These are phyloP conservation scores for Microcos paniculata DNA, from an alignment of 345 rosid genomes.

Conservation along the genomic window DNA sequence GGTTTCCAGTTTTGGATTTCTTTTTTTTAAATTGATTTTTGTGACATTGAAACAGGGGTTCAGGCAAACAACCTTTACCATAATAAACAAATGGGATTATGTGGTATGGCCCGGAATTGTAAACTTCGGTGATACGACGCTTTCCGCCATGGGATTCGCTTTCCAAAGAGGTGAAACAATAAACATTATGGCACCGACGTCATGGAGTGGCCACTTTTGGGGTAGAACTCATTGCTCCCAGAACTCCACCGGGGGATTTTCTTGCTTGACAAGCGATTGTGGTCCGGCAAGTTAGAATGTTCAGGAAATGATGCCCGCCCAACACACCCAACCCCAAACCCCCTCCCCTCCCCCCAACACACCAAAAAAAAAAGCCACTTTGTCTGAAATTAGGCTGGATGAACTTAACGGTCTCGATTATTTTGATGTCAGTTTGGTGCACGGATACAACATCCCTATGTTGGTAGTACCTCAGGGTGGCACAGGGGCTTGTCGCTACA, in stretches of 20 bases:
- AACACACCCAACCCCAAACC: too few species aligned
- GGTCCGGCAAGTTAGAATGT: slow-evolving; percentile 78
- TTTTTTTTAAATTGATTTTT: not conserved
- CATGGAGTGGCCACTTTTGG: slow-evolving; percentile 99
- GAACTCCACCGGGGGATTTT: slow-evolving; percentile 60
- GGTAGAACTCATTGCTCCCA: slow-evolving; percentile 73
- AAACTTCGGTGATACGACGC: slow-evolving; percentile 66
- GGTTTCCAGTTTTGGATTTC: not conserved
- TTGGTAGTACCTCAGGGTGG: slow-evolving; percentile 82
- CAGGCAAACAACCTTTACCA: slow-evolving; percentile 59
- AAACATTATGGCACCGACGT: slow-evolving; percentile 56
- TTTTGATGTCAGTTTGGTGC: slow-evolving; percentile 88
- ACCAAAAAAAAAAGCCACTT: too few species aligned
- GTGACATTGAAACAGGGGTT: slow-evolving; percentile 28
- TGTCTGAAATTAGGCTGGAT: slow-evolving; percentile 80
- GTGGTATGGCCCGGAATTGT: slow-evolving; percentile 90
- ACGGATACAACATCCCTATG: slow-evolving; percentile 93
- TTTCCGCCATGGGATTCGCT: slow-evolving; percentile 75
- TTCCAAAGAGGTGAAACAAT: slow-evolving; percentile 65
- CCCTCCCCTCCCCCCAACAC: too few species aligned
- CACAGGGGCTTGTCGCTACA: slow-evolving; percentile 62
- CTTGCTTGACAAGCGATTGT: slow-evolving; percentile 86
- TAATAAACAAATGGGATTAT: slow-evolving; percentile 69
- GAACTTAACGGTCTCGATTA: slow-evolving; percentile 71
- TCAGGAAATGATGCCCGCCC: slow-evolving; percentile 67